These are phyloP conservation scores for Melastoma malabathricum DNA, from an alignment of 345 rosid species.

Conservation along the genomic window DNA sequence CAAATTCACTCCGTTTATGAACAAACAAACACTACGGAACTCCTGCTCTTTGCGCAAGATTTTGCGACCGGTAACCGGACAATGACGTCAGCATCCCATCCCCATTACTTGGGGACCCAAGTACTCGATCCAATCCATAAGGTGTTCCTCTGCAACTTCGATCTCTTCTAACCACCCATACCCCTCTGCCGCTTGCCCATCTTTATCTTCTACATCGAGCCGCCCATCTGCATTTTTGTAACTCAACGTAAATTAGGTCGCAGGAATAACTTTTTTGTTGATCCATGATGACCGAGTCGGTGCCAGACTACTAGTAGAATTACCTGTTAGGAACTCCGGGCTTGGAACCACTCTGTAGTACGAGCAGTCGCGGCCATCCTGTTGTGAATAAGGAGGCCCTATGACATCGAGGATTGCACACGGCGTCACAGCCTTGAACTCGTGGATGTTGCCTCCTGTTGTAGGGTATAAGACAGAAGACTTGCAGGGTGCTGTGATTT, in stretches of 20 bases:
- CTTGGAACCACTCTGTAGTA: slow-evolving; percentile 36
- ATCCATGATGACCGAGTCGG: too few relatives aligned
- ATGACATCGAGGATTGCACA: slow-evolving; percentile 58
- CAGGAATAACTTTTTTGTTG: too few relatives aligned
- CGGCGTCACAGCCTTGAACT: slow-evolving; percentile 48
- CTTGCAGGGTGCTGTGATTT: slow-evolving; percentile 43
- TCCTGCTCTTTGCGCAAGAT: too few relatives aligned
- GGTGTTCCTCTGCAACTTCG: slow-evolving; percentile 33
- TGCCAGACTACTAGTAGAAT: too few relatives aligned
- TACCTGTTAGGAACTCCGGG: too few relatives aligned
- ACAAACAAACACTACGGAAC: too few relatives aligned
- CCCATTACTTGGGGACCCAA: slow-evolving; percentile 37
- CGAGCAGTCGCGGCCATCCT: slow-evolving; percentile 48
- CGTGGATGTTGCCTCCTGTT: slow-evolving; percentile 61
- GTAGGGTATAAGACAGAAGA: slow-evolving; percentile 60
- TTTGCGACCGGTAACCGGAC: neutral
- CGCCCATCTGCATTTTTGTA: slow-evolving; percentile 24
- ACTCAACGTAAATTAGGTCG: too few relatives aligned
- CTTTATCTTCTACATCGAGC: too few relatives aligned
- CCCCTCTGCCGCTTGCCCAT: slow-evolving; percentile 11
- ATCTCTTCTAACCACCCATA: slow-evolving; percentile 50
- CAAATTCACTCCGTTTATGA: neutral
- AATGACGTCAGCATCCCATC: neutral
- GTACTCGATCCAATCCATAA: slow-evolving; percentile 46
- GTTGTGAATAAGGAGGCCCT: slow-evolving; percentile 58